Base-by-base conservation (phyloP, 495 filamentous ascomycete species). In the Penicillium bialowiezense region DNA sequence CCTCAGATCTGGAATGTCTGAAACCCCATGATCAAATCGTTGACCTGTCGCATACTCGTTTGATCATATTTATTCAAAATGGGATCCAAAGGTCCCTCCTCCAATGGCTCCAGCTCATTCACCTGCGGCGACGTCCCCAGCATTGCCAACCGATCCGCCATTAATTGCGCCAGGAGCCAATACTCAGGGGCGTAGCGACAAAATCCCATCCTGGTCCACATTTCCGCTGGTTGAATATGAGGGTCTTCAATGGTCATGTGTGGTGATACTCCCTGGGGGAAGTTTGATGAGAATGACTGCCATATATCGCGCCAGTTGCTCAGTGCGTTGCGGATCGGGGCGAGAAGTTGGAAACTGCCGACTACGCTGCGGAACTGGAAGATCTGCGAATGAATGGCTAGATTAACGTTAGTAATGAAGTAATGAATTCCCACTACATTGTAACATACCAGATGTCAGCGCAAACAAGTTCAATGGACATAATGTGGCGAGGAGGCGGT, bases 41-140 rank as follows among this genome's bases (percentile, higher is more conserved):
- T 62, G 1, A 59, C 47, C 19, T 62, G 59, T 7, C 43, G 56
- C 59, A 62, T 62, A 21, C 59, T 62, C 2, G 59, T 62, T 21
- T 62, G 56, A 29, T 59, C 56, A 36, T 59, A 62, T 38, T 56
- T 23, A 18, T 59, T 51, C 42, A 62, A 20, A n/a, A 59, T 59
- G 5, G 59, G 54, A 34, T 62, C 59, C 24, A 56, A 33, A 0
- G 52, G 49, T 8, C 45, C 48, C 34, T 56, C 47, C 8, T 54
- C 53, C 1, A 50, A 19, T 26, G 38, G 37, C 17, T 46, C 37
- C 15, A 50, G 14, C 7, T 54, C 42, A 39, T 40, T 56, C 10
- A 26, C 40, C 5, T 24, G 36, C 9, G 17, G 44, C 0, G 41
- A 38, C 7, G 28, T 15, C n/a, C 45, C 52, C 7, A 36, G 15